Evolutionary conservation across 306 rosid species (phyloP), one percentile per base, ranked within the genome.

Genomic region (Pyrus pyrifolia): DNA sequence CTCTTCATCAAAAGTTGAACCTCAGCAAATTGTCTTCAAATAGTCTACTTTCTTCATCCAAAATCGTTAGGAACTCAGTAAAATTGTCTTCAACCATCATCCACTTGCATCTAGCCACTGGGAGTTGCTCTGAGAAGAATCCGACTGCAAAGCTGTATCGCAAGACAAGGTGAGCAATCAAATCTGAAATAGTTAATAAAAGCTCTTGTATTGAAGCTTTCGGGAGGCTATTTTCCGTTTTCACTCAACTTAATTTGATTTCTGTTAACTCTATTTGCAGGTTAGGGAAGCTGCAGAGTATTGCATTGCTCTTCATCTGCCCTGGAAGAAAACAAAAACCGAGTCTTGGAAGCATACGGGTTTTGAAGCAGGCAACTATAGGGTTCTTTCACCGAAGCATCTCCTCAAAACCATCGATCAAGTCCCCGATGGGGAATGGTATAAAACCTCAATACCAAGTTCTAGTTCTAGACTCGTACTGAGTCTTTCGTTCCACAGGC

Each of bases 131-230:
- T 3, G 29, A 35, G 49, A 35, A 66, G 70, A 66, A 35, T n/a
- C 70, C 51, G 51, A 66, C 51, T 66, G 70, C 70, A 35, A 21
- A 33, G 18, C 51, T 33, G 70, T 38, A 38, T 35, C 70, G 2
- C 49, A 35, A 60, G 55, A 72, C 74, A 81, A 86, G 93, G 91
- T 87, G 67, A 89, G 89, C 72, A 76, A 68, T 68, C 61, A 57
- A 46, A 17, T 71, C 66, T 72, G 68, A 52, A 49, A 61, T 14
- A 14, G 38, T 61, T 3, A 27, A 61, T 13, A 27, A 12, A 51
- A 68, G 49, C 23, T 71, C 42, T 78, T 81, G 67, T 31, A 67
- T 73, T 38, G 63, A 73, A 67, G 75, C 25, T 63, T 63, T 27
- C 18, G 38, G 29, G 38, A 35, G 25, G 29, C 17, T 35, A 66